These are phyloP conservation scores for Ramaria sp. DNA, from an alignment of 768 basidiomycete genomes.

Conservation along the genomic window DNA sequence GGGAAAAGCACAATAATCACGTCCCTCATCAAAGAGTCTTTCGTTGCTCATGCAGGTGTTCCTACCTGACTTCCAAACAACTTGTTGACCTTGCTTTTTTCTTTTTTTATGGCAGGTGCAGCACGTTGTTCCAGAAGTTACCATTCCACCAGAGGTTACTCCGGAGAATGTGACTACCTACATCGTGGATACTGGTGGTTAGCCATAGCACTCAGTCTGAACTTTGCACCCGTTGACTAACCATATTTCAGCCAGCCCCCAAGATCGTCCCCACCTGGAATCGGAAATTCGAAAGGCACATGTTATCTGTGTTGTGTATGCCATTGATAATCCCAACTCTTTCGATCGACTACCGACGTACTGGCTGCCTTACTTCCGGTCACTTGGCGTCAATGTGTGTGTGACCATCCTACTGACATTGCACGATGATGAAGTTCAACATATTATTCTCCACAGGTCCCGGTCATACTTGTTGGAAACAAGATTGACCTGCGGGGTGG, in stretches of 20 bases:
- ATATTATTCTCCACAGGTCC: slow-evolving; percentile 45
- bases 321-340: slow-evolving; percentile 91
- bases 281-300: slow-evolving; percentile 95
- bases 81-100: not conserved
- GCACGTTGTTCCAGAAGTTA: slow-evolving; percentile 92
- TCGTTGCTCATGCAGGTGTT: slow-evolving; percentile 67
- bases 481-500: slow-evolving; percentile 95
- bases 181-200: slow-evolving; percentile 95
- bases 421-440: slow-evolving; percentile 3
- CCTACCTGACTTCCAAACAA: not conserved
- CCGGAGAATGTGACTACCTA: slow-evolving; percentile 97
- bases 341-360: slow-evolving; percentile 98
- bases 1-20: slow-evolving; percentile 98
- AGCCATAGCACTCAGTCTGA: slow-evolving; percentile 18
- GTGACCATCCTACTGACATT: not conserved
- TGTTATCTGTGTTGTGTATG: slow-evolving; percentile 96
- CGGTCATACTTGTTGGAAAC: slow-evolving; percentile 95
- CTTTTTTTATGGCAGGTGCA: slow-evolving; percentile 55
- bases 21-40: slow-evolving; percentile 92
- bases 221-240: slow-evolving; percentile 1
- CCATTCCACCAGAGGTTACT: slow-evolving; percentile 94
- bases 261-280: slow-evolving; percentile 82
- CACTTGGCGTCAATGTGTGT: slow-evolving; percentile 88
- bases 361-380: slow-evolving; percentile 93
- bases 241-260: slow-evolving; percentile 53